phyloP scores from a whole-genome alignment of 768 basidiomycete species.

The Suillus weaverae region DNA sequence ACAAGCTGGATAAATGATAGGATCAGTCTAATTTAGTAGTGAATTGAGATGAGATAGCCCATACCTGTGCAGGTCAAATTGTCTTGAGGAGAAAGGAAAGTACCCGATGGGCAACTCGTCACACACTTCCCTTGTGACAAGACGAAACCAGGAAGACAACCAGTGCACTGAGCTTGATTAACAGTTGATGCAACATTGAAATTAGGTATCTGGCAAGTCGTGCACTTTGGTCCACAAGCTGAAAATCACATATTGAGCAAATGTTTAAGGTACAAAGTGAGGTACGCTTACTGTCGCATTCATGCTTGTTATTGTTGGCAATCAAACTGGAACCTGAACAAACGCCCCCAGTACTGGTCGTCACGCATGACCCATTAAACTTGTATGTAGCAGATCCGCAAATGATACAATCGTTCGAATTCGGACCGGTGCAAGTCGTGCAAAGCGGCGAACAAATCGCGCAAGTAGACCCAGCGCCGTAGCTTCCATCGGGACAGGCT shows the following conservation, averaged over 20 bases:
- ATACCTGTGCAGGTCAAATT: slow-evolving; percentile 73
- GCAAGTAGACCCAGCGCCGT: slow-evolving; percentile 57
- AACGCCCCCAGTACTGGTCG: slow-evolving; percentile 63
- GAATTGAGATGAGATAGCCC: slow-evolving; percentile 25
- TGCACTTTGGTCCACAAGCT: slow-evolving; percentile 86
- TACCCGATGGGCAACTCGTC: slow-evolving; percentile 67
- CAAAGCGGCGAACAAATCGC: slow-evolving; percentile 63
- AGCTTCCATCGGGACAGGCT: slow-evolving; percentile 66
- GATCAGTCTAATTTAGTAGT: not conserved
- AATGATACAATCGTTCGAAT: slow-evolving; percentile 68
- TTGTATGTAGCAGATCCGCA: slow-evolving; percentile 64
- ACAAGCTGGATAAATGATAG: slow-evolving; percentile 47
- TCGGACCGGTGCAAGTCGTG: slow-evolving; percentile 65
- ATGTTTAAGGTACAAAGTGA: slow-evolving; percentile 4
- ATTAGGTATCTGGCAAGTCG: slow-evolving; percentile 69
- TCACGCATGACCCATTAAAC: slow-evolving; percentile 71
- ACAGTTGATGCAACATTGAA: slow-evolving; percentile 70
- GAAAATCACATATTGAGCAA: slow-evolving; percentile 2
- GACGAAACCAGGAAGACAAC: slow-evolving; percentile 75
- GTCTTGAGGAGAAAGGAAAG: slow-evolving; percentile 69
- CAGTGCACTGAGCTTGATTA: slow-evolving; percentile 68
- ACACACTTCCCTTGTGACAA: slow-evolving; percentile 73
- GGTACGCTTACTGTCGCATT: slow-evolving; percentile 71
- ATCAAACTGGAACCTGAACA: slow-evolving; percentile 72
- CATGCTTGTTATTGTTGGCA: slow-evolving; percentile 79